Base-by-base conservation (phyloP, 495 filamentous ascomycete species). In the Paragyromitra xinjiangensis region DNA sequence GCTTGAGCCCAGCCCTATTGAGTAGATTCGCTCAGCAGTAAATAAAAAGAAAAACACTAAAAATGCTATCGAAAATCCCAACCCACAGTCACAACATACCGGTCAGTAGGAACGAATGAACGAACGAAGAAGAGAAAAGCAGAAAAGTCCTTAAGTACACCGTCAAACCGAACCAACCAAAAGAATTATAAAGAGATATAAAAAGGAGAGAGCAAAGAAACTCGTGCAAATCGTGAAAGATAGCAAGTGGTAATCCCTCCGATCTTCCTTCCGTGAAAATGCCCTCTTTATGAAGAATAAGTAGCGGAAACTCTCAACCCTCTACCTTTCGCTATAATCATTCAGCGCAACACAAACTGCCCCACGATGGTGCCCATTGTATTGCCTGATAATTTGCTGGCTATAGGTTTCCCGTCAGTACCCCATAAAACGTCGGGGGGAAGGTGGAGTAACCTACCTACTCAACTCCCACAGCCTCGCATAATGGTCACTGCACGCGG, bases 321-420 rank as follows among this genome's bases (percentile, higher is more conserved):
- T 29, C 70, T 76, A 82, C 55, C 81, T 85, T 85, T 98, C 94
- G 14, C 93, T 95, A 83, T 97, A 98, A 84, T 99, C 95, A 83
- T 99, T 99, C 65, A 99, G 86, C 39, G 95, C 95, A 65, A 99
- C 95, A 84, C 95, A 98, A 1, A 98, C 94, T 2, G 94, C 92
- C 34, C 95, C 95, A 29, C 95, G 89, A 83, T 99, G 95, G 84
- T 99, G 95, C 26, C 95, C 95, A 84, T 97, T 98, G 83, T 99
- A 99, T 84, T 99, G 95, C 61, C 95, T 88, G 81, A 99, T 99
- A 73, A 98, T 94, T 66, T 90, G 90, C 81, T 97, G 93, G 69
- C 87, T 90, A 65, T 37, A 61, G 29, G 14, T 86, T 84, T 40
- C 24, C 45, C 6, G 50, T 81, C 65, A 80, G 72, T 66, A 26